phyloP scores from a whole-genome alignment of 2,329 filamentous ascomycete species.

The Colletotrichum camelliae region DNA sequence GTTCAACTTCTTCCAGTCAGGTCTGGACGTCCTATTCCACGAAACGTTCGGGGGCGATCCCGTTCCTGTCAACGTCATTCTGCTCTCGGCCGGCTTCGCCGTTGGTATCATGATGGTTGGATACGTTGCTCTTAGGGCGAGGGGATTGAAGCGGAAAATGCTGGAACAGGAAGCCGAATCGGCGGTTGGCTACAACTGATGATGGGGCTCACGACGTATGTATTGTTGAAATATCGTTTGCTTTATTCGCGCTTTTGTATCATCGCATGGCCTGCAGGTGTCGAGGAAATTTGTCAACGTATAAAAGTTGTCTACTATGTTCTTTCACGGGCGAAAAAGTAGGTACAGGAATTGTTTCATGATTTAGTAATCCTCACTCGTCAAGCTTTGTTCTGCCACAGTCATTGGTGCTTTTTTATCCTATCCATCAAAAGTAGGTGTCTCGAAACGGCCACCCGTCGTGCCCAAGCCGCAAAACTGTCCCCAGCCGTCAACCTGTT shows the following conservation, averaged over 20 bases:
- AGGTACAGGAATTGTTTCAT: background rate
- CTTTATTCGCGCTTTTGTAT: background rate
- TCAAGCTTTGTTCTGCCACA: background rate
- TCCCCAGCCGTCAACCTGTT: conserved; percentile 36
- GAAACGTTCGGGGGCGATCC: conserved; percentile 74
- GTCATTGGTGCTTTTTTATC: background rate
- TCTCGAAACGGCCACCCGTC: conserved; percentile 25
- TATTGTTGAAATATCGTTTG: background rate
- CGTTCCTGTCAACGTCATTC: conserved; percentile 74
- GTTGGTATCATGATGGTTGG: conserved; percentile 70
- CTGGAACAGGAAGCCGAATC: conserved; percentile 23
- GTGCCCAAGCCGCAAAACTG: conserved; percentile 31
- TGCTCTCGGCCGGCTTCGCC: conserved; percentile 65
- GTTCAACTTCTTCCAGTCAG: conserved; percentile 84
- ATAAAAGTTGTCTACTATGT: background rate
- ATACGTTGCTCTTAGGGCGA: conserved; percentile 62
- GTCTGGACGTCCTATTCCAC: conserved; percentile 80
- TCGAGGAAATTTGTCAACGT: background rate
- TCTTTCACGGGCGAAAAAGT: background rate
- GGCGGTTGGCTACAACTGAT: background rate
- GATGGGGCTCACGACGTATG: background rate
- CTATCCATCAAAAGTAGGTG: conserved; percentile 24
- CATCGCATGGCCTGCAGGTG: background rate
- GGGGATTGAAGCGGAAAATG: conserved; percentile 35
- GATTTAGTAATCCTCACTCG: background rate